Evolutionary conservation across 2,329 filamentous ascomycete genomes (phyloP), one percentile per base, ranked within the genome.

Genomic region (Ascochyta rabiei): DNA sequence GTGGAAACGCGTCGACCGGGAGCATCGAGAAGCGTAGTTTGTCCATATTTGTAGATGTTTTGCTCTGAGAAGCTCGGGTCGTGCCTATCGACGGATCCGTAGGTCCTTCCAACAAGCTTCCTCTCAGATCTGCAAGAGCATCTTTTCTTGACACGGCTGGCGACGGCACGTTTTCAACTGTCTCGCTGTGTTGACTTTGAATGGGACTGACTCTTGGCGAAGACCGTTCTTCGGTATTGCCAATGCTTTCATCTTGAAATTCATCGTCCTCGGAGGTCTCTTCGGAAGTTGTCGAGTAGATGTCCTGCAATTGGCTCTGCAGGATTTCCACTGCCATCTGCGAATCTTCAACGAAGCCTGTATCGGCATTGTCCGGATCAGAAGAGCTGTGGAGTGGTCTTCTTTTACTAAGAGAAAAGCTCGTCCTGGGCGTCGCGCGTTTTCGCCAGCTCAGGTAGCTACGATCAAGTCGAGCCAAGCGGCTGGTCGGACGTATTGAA

Each of bases 311-410:
- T 40, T 80, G 77, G 41, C 76, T 80, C 55, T 80, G 72, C 9
- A 80, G 47, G 2, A 68, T 75, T 30, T 69, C 64, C 35, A 68
- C 69, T 15, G 76, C 78, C 21, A 76, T 51, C 57, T 81, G 79
- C 6, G 79, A 79, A 48, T 80, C 74, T 26, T 79, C 76, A 23
- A 80, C 63, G 41, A 72, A 75, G 0, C 53, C 59, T 8, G 57
- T 62, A n/a, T 62, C 57, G 16, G 53, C 42, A 16, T 55, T 55
- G 8, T 57, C 56, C 2, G 37, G 13, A 7, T 24, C 24, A 49
- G 42, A 18, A 4, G 49, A 16, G 18, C 31, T 16, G 15, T 15
- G 33, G 3, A 12, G 21, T 31, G 9, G 16, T 16, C 18, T 31
- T 33, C 13, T 40, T 15, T 33, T 34, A 26, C 10, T 34, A 13